Evolutionary conservation across 306 rosid genomes (phyloP).

Genomic region (Neltuma alba): DNA sequence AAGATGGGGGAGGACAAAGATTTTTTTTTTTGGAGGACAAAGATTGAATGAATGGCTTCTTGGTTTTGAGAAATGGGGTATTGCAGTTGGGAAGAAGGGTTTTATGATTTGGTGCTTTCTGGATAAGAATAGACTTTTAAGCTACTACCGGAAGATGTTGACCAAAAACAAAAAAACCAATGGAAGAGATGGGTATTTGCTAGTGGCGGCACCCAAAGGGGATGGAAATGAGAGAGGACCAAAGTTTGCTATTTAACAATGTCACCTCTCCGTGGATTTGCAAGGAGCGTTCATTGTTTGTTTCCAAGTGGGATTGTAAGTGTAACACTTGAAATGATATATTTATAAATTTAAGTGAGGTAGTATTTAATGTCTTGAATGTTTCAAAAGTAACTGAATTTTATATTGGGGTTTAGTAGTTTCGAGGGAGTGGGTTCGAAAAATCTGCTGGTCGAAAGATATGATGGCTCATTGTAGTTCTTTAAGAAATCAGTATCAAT

Average conservation of each 20-base stretch:
- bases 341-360: background rate
- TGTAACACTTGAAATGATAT: background rate
- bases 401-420: background rate
- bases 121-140: background rate
- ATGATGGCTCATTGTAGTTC: background rate
- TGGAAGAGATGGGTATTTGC: background rate
- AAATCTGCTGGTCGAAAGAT: background rate
- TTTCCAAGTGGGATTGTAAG: slow-evolving; percentile 7
- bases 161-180: background rate
- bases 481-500: background rate
- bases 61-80: too few species aligned
- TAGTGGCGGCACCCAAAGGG: background rate
- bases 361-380: background rate
- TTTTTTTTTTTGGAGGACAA: too few species aligned
- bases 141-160: background rate
- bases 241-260: too few species aligned
- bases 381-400: background rate
- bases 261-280: background rate
- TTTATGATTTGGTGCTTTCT: background rate
- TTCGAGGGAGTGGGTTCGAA: background rate
- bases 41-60: too few species aligned
- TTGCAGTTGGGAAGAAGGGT: background rate
- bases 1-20: too few species aligned
- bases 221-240: background rate
- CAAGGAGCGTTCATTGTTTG: background rate